phyloP scores from a whole-genome alignment of 495 filamentous ascomycete species.

The Podospora fimiseda region DNA sequence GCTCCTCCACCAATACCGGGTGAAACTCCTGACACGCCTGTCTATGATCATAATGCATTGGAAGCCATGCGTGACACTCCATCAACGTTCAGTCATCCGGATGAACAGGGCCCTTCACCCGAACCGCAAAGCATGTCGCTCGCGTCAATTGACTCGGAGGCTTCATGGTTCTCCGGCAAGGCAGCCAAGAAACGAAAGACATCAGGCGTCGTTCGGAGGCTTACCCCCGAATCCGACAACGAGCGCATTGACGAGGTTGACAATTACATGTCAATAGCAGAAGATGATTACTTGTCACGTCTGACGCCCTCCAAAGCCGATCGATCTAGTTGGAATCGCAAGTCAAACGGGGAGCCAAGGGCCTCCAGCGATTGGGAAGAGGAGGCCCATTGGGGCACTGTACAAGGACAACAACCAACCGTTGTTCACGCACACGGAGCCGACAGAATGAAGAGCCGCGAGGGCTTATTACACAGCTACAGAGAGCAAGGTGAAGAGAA shows the following conservation, averaged over 20 bases:
- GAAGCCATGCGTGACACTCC: slow-evolving; percentile 39
- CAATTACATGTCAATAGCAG: slow-evolving; percentile 47
- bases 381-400: slow-evolving; percentile 40
- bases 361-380: slow-evolving; percentile 43
- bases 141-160: slow-evolving; percentile 85
- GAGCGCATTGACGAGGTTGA: slow-evolving; percentile 14
- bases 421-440: slow-evolving; percentile 28
- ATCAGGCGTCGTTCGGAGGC: slow-evolving; percentile 30
- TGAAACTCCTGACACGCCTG: slow-evolving; percentile 41
- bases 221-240: slow-evolving; percentile 32
- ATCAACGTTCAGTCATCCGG: slow-evolving; percentile 36
- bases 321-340: slow-evolving; percentile 38
- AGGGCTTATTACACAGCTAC: slow-evolving; percentile 56
- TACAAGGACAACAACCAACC: slow-evolving; percentile 33
- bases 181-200: slow-evolving; percentile 36
- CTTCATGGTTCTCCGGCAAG: slow-evolving; percentile 79
- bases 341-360: slow-evolving; percentile 41
- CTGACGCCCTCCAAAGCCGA: slow-evolving; percentile 52
- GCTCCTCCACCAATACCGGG: slow-evolving; percentile 15
- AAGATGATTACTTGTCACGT: slow-evolving; percentile 59
- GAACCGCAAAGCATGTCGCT: slow-evolving; percentile 55
- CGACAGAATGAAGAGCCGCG: slow-evolving; percentile 42
- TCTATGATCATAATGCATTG: slow-evolving; percentile 37
- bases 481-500: slow-evolving; percentile 28
- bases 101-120: slow-evolving; percentile 37